These are phyloP conservation scores for Rhododendron mucronatum DNA, from an alignment of 148 eudicot species.

Conservation along the genomic window DNA sequence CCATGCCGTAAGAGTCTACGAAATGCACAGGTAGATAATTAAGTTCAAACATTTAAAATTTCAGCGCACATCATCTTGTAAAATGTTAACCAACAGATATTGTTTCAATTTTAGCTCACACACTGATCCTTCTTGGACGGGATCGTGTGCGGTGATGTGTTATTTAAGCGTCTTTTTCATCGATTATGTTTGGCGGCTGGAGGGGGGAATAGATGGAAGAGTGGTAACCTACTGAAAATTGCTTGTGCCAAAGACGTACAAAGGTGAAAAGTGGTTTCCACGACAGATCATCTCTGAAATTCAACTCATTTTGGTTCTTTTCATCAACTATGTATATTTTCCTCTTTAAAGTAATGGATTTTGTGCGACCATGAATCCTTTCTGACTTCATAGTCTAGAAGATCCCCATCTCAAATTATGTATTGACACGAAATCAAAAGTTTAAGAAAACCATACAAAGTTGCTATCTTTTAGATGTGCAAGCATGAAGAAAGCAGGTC, in stretches of 20 bases:
- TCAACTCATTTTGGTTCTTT: background rate
- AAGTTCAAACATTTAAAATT: background rate
- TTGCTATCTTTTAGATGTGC: background rate
- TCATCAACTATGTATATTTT: background rate
- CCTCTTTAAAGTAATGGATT: background rate
- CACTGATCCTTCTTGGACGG: background rate
- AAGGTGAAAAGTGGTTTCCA: background rate
- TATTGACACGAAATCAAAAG: background rate
- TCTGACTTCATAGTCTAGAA: background rate
- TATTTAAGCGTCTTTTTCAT: background rate
- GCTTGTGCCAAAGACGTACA: background rate
- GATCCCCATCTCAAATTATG: background rate
- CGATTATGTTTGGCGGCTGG: background rate
- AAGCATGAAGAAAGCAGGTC: constrained; percentile 2
- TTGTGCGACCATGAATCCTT: background rate
- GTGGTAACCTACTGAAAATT: background rate
- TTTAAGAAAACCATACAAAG: background rate
- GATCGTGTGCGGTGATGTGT: background rate
- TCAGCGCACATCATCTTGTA: background rate
- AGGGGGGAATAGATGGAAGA: background rate
- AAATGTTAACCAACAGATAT: background rate
- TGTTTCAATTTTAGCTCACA: background rate
- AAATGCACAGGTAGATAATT: background rate
- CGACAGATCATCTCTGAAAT: background rate
- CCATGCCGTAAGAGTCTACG: background rate